These are phyloP conservation scores for Nannizzia gypsea DNA, from an alignment of 2,329 filamentous ascomycete genomes.

Conservation along the genomic window DNA sequence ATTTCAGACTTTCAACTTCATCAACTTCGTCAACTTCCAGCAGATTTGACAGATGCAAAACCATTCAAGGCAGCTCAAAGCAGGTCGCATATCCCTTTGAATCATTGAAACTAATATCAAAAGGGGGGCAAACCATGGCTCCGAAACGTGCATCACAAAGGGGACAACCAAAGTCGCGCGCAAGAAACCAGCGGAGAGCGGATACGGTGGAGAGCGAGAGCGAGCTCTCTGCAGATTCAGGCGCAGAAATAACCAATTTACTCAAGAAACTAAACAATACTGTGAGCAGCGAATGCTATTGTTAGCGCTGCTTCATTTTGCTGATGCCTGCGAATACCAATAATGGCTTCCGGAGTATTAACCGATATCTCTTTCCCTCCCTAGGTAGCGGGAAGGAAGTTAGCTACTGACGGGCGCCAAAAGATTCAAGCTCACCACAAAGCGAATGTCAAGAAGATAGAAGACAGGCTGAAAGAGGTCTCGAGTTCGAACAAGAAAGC, in stretches of 20 bases:
- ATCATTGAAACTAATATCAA: not conserved
- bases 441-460: constrained; percentile 10
- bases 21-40: not conserved
- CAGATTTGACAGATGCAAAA: not conserved
- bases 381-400: constrained; percentile 11
- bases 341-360: not conserved
- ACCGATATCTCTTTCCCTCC: not conserved
- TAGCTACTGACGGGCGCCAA: constrained; percentile 8
- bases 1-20: too few species aligned
- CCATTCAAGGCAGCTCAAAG: not conserved
- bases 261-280: constrained; percentile 13
- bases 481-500: constrained; percentile 6
- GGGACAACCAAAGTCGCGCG: not conserved
- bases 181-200: not conserved
- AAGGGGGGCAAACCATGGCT: constrained; percentile 3
- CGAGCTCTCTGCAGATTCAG: constrained; percentile 2
- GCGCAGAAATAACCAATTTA: constrained; percentile 7
- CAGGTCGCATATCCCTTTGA: not conserved
- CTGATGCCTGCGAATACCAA: not conserved
- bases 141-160: not conserved
- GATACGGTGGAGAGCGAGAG: not conserved
- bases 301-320: constrained; percentile 1
- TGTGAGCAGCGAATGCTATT: constrained; percentile 12
- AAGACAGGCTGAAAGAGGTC: constrained; percentile 9
- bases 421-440: constrained; percentile 14